Conservation (phyloP, 2,329 filamentous ascomycete species). For the Stenocarpella maydis region DNA sequence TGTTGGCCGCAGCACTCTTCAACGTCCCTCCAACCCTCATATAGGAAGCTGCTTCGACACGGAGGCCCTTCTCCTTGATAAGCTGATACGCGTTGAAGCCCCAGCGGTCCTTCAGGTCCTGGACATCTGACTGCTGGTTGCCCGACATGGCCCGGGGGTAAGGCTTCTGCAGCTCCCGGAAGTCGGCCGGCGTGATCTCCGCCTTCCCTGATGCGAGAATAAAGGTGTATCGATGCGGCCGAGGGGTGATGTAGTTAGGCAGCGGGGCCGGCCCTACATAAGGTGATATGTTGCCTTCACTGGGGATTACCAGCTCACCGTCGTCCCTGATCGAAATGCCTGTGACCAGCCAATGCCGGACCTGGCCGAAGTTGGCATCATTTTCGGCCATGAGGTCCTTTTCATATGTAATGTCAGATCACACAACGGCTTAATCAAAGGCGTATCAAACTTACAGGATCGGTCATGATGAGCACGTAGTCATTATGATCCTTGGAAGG, state of each 20-base stretch:
- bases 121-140: not conserved
- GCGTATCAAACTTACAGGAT: not conserved
- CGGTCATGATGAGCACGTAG: conserved; percentile 10
- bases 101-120: conserved; percentile 12
- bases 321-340: not conserved
- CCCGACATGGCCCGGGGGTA: not conserved
- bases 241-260: not conserved
- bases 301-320: not conserved
- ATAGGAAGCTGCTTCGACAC: not conserved
- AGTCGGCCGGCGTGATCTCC: not conserved
- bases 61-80: not conserved
- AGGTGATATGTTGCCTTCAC: not conserved
- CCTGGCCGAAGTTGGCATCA: not conserved
- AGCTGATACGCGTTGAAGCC: not conserved
- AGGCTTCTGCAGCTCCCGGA: not conserved
- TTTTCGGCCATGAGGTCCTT: not conserved
- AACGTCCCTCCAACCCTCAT: not conserved
- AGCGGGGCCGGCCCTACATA: not conserved
- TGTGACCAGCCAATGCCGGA: not conserved
- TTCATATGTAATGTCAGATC: not conserved
- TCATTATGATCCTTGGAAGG: not conserved
- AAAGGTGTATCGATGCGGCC: not conserved
- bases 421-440: not conserved
- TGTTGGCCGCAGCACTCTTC: conserved; percentile 4
- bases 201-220: not conserved